A percentile compares a stretch with the other conserved stretches of the same genome.
Conservation (phyloP, 148 eudicot species). For the Linanthus parryae region DNA sequence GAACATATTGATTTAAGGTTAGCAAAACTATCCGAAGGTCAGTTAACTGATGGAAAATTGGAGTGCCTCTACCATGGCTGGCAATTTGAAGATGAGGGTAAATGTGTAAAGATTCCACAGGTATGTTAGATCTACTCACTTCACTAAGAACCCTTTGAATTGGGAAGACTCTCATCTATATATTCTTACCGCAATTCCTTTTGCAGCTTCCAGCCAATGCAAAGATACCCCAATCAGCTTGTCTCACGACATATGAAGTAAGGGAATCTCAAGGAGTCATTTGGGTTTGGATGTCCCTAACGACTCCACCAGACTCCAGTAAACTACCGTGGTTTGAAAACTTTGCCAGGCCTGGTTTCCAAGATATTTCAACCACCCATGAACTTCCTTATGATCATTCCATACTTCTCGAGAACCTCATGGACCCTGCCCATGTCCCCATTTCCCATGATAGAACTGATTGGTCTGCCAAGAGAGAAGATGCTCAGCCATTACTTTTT, state of each 20-base stretch:
- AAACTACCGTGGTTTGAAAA: constrained; percentile 94
- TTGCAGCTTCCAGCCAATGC: constrained; percentile 73
- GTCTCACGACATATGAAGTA: constrained; percentile 62
- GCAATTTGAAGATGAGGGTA: constrained; percentile 95
- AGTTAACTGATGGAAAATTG: constrained; percentile 74
- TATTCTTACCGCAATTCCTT: background rate
- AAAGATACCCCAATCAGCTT: constrained; percentile 83
- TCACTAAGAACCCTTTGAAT: background rate
- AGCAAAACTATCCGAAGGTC: constrained; percentile 98
- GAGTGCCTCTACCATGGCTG: constrained; percentile 99
- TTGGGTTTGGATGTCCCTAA: constrained; percentile 97
- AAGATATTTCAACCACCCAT: constrained; percentile 74
- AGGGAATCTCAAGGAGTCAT: constrained; percentile 88
- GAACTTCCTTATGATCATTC: constrained; percentile 98
- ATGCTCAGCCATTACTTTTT: constrained; percentile 70
- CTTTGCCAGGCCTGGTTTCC: constrained; percentile 71
- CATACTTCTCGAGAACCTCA: constrained; percentile 91
- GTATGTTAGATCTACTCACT: constrained; percentile 23
- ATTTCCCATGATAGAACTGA: constrained; percentile 95
- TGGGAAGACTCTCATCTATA: background rate
- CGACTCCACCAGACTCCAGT: constrained; percentile 47
- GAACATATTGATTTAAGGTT: constrained; percentile 60
- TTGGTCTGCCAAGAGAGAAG: constrained; percentile 89
- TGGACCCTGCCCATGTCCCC: constrained; percentile 97
- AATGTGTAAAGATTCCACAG: constrained; percentile 98